Evolutionary conservation across 345 rosid species (phyloP), one percentile per base, ranked within the genome.

Genomic region (Populus ilicifolia): DNA sequence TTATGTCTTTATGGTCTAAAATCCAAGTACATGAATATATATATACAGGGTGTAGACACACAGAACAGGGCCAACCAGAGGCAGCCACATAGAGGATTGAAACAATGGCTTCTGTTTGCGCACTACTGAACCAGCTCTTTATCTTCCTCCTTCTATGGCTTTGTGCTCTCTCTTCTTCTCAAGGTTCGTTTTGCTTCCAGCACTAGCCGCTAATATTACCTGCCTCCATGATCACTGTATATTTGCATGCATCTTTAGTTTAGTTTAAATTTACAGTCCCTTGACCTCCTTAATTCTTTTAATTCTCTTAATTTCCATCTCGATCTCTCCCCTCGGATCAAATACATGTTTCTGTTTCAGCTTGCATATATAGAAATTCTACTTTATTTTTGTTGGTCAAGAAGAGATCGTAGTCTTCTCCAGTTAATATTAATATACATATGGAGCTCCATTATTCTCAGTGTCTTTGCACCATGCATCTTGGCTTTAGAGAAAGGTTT

Each of bases 41-140:
- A 59, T 23, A 79, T 25, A 14, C 13, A 30, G 11, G 16, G 20
- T 18, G 48, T 7, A 1, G 56, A 35, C 67, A 75, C 83, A 71
- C 44, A 77, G 62, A 68, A 68, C 44, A 72, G 67, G 84, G 33
- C 84, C 78, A 81, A 73, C 84, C 78, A 69, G 75, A n/a, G 41
- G 29, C 3, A 77, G 78, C 78, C 81, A 70, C 75, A 69, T 77
- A 70, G 73, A 74, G 72, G 41, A 43, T 13, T 14, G 59, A 41
- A 68, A 44, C 44, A 27, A 73, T 81, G 80, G 75, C 78, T 73
- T 73, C 59, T 69, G 14, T 10, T 77, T 2, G 36, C 25, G 36
- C 67, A 30, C 48, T 72, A 59, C 17, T 2, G 27, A 69, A 38
- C 27, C 69, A 73, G 52, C 64, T 70, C 64, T 56, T 68, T 50